A percentile compares a stretch with the other conserved stretches of the same genome.
These are phyloP conservation scores for Mycosphaerella sp. DNA, from an alignment of 2,329 filamentous ascomycete species.

Conservation along the genomic window DNA sequence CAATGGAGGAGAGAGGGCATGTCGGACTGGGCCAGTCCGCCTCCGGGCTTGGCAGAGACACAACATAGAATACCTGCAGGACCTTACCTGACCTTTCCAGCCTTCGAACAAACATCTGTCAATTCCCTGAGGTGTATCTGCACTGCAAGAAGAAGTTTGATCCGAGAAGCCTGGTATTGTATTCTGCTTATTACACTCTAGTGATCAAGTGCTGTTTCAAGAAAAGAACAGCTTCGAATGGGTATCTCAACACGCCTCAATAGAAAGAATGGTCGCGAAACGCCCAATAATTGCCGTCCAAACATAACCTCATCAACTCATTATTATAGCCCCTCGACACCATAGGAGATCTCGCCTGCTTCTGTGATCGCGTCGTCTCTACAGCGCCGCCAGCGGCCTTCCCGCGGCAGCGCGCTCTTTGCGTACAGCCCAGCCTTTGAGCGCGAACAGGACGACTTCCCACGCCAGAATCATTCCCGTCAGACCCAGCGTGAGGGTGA, in stretches of 20 bases:
- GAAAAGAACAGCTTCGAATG: neutral
- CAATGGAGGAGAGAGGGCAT: no score
- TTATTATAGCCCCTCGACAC: neutral
- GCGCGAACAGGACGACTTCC: constrained; percentile 66
- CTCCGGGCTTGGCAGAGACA: no score
- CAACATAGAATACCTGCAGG: neutral
- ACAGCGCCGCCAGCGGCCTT: constrained; percentile 8
- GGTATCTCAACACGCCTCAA: neutral
- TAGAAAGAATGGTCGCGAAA: neutral
- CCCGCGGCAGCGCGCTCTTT: constrained; percentile 29
- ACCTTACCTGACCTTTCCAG: neutral
- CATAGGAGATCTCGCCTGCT: neutral
- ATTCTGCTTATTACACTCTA: neutral
- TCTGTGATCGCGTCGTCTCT: constrained; percentile 1
- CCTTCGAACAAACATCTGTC: neutral
- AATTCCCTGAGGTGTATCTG: no score
- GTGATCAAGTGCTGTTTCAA: neutral
- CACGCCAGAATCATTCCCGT: constrained; percentile 81
- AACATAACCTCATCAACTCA: neutral
- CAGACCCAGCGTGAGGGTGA: constrained; percentile 79
- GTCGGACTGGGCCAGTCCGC: no score
- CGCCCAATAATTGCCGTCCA: neutral
- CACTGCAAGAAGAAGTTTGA: neutral
- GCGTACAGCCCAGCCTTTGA: constrained; percentile 75
- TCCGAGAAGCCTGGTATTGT: neutral